Percentiles rank a stretch among this genome's conserved stretches.
phyloP scores from a whole-genome alignment of 768 basidiomycete species.

The Tulasnella sp. region DNA sequence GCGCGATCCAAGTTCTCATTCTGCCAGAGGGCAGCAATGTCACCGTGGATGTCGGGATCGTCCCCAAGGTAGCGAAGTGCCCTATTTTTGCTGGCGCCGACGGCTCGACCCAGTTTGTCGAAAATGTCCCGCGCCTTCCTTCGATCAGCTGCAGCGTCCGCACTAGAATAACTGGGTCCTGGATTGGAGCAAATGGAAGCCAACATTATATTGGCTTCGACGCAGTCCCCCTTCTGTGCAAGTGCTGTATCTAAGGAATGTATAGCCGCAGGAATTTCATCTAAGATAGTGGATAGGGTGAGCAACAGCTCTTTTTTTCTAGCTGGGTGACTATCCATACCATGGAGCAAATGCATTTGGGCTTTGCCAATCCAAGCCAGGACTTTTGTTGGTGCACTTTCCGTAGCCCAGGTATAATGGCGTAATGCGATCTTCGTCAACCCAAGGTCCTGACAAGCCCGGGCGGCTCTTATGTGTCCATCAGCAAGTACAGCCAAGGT shows the following conservation, averaged over 20 bases:
- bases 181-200: constrained; percentile 85
- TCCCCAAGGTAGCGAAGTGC: constrained; percentile 41
- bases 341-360: constrained; percentile 82
- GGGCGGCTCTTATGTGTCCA: constrained; percentile 80
- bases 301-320: neutral
- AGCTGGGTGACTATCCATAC: constrained; percentile 48
- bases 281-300: constrained; percentile 46
- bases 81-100: constrained; percentile 1
- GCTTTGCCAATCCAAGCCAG: constrained; percentile 83
- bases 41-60: constrained; percentile 88
- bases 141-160: constrained; percentile 74
- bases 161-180: constrained; percentile 74
- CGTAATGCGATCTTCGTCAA: constrained; percentile 62
- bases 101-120: constrained; percentile 66
- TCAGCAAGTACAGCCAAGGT: constrained; percentile 83
- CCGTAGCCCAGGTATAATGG: constrained; percentile 67
- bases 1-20: constrained; percentile 76
- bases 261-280: constrained; percentile 82
- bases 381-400: constrained; percentile 73
- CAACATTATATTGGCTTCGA: constrained; percentile 87
- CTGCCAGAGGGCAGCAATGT: constrained; percentile 89
- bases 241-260: constrained; percentile 80
- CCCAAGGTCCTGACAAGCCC: constrained; percentile 76
- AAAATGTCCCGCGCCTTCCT: constrained; percentile 77
- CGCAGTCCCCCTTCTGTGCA: constrained; percentile 46